Conservation (phyloP, 106 monocot genomes). For the Hemerocallis citrina region DNA sequence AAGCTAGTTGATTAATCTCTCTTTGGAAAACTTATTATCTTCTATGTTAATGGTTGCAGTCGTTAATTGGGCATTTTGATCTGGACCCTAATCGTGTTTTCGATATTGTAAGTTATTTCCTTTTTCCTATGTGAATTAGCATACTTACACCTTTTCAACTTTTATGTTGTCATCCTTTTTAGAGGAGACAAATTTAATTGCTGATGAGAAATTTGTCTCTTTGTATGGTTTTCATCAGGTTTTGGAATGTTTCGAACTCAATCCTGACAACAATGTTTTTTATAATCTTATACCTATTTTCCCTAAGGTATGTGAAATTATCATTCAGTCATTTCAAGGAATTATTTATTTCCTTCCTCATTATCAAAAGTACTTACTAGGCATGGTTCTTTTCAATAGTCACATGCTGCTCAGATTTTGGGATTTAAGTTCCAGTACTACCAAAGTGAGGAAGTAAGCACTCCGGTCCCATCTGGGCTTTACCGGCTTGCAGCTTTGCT, state of each 20-base stretch:
- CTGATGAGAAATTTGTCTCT: not conserved
- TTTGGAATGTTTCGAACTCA: slow-evolving; percentile 89
- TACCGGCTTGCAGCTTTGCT: slow-evolving; percentile 70
- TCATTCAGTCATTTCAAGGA: not conserved
- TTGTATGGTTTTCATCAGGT: slow-evolving; percentile 44
- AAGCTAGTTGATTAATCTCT: not conserved
- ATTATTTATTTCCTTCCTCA: not conserved
- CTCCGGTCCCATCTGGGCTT: slow-evolving; percentile 68
- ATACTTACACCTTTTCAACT: not conserved
- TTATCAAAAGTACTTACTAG: not conserved
- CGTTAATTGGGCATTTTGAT: slow-evolving; percentile 98
- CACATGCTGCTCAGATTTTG: slow-evolving; percentile 93
- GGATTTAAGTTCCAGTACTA: slow-evolving; percentile 99
- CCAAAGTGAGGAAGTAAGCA: slow-evolving; percentile 80
- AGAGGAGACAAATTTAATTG: too few relatives aligned
- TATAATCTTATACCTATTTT: slow-evolving; percentile 86
- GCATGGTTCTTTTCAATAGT: slow-evolving; percentile 42
- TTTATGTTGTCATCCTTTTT: not conserved
- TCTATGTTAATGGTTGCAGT: slow-evolving; percentile 35
- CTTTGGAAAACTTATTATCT: not conserved
- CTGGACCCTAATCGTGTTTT: slow-evolving; percentile 98
- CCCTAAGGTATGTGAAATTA: slow-evolving; percentile 61
- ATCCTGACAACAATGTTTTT: slow-evolving; percentile 61
- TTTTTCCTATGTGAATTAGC: not conserved
- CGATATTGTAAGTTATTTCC: slow-evolving; percentile 74